A percentile compares a stretch with the other conserved stretches of the same genome.
These are phyloP conservation scores for Chalciporus piperatus DNA, from an alignment of 768 basidiomycete species.

Conservation along the genomic window DNA sequence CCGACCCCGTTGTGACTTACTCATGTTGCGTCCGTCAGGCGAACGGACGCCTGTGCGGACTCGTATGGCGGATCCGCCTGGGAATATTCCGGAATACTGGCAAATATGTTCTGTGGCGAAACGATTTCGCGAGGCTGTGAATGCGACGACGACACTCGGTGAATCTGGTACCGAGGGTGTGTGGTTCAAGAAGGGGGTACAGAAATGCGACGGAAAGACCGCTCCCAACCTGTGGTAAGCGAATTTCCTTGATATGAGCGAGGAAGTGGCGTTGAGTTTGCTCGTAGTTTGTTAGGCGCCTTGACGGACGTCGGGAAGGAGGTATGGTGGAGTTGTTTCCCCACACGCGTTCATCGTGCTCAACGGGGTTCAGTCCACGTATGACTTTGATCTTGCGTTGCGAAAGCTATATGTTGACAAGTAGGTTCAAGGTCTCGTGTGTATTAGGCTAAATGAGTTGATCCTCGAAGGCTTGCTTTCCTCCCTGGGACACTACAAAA, in stretches of 20 bases:
- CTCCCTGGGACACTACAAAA: slow-evolving; percentile 51
- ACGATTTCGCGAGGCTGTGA: slow-evolving; percentile 47
- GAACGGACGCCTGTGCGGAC: slow-evolving; percentile 77
- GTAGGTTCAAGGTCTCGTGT: slow-evolving; percentile 33
- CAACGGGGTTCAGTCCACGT: slow-evolving; percentile 51
- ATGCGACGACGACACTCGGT: slow-evolving; percentile 13
- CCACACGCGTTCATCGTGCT: background rate
- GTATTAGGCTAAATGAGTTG: background rate
- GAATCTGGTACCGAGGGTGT: slow-evolving; percentile 25
- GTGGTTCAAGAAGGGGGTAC: slow-evolving; percentile 48
- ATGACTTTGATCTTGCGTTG: slow-evolving; percentile 55
- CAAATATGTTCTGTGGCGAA: slow-evolving; percentile 57
- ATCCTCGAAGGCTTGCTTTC: slow-evolving; percentile 53
- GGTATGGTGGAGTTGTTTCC: slow-evolving; percentile 34
- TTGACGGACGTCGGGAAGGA: slow-evolving; percentile 55
- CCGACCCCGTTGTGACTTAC: background rate
- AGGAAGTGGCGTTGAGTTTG: background rate
- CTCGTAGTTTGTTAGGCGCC: slow-evolving; percentile 55
- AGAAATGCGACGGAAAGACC: slow-evolving; percentile 52
- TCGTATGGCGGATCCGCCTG: slow-evolving; percentile 58
- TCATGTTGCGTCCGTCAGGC: slow-evolving; percentile 38
- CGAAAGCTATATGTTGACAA: slow-evolving; percentile 65
- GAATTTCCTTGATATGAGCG: background rate
- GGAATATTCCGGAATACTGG: slow-evolving; percentile 69
- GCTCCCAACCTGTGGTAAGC: slow-evolving; percentile 64